Conservation (phyloP, 2,329 filamentous ascomycete genomes). For the Colletotrichum sp. region DNA sequence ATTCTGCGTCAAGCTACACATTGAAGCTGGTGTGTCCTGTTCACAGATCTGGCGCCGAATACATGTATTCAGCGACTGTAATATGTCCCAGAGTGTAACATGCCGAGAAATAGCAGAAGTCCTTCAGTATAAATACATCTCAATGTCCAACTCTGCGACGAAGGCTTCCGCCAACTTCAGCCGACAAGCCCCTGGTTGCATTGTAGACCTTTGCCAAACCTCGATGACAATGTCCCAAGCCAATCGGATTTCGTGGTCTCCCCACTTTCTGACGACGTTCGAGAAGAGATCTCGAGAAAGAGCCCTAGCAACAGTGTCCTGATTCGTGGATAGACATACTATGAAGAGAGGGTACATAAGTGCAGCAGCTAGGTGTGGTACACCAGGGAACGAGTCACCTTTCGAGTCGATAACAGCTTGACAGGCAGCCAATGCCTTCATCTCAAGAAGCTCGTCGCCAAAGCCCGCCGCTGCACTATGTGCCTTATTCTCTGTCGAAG, state of each 20-base stretch:
- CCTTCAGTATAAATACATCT: not conserved
- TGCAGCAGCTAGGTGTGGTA: not conserved
- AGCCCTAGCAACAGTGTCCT: not conserved
- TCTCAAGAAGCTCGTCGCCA: not conserved
- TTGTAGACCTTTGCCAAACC: not conserved
- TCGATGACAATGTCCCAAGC: not conserved
- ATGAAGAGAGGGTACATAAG: not conserved
- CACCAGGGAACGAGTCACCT: not conserved
- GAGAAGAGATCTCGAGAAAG: not conserved
- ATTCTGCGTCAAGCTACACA: rapidly evolving
- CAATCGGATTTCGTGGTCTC: not conserved
- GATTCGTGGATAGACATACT: not conserved
- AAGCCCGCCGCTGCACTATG: not conserved
- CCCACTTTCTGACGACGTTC: not conserved
- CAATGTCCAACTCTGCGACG: not conserved
- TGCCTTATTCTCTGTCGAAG: not conserved
- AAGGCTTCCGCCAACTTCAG: not conserved
- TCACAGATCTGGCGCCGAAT: no score
- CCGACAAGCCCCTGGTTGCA: not conserved
- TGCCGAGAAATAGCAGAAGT: rapidly evolving
- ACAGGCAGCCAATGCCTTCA: not conserved
- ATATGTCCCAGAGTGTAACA: rapidly evolving
- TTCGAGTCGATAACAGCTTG: not conserved
- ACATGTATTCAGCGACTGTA: not conserved
- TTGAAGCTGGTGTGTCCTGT: no score